phyloP scores from a whole-genome alignment of 768 basidiomycete genomes.

The Lyophyllum semitale region DNA sequence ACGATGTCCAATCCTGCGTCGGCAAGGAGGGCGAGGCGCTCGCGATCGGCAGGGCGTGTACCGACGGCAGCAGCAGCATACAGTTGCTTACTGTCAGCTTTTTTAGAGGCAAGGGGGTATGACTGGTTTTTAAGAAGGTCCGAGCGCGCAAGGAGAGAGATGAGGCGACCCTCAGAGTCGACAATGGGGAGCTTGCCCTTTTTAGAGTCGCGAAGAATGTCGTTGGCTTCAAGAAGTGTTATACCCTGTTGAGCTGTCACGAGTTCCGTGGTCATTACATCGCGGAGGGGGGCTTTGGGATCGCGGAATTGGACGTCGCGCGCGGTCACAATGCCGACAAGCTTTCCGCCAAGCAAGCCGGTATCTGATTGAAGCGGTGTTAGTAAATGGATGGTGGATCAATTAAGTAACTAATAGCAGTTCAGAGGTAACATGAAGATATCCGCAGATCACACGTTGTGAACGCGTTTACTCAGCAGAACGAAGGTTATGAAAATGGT shows the following conservation, averaged over 20 bases:
- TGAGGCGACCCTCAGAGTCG: slow-evolving; percentile 52
- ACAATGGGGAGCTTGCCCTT: slow-evolving; percentile 93
- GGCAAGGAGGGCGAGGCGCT: slow-evolving; percentile 81
- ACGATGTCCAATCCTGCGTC: slow-evolving; percentile 96
- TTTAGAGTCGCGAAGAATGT: slow-evolving; percentile 92
- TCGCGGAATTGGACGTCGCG: slow-evolving; percentile 95
- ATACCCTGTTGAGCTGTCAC: slow-evolving; percentile 89
- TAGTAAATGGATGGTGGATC: slow-evolving; percentile 14
- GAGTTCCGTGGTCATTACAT: slow-evolving; percentile 89
- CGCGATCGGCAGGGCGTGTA: slow-evolving; percentile 85
- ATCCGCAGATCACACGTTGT: slow-evolving; percentile 75
- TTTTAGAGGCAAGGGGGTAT: slow-evolving; percentile 92
- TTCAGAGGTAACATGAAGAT: slow-evolving; percentile 39
- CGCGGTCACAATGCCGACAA: slow-evolving; percentile 94
- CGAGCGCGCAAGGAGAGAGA: slow-evolving; percentile 89
- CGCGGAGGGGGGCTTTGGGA: slow-evolving; percentile 59
- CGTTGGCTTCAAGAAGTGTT: slow-evolving; percentile 89
- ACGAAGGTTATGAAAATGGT: slow-evolving; percentile 75
- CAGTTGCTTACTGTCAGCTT: slow-evolving; percentile 89
- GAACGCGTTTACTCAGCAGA: slow-evolving; percentile 78
- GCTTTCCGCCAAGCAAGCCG: slow-evolving; percentile 85
- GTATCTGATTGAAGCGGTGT: slow-evolving; percentile 57
- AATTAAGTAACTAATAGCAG: slow-evolving; percentile 13
- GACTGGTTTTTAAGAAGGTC: slow-evolving; percentile 98
- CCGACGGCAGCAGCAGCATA: slow-evolving; percentile 96